These are phyloP conservation scores for Bremia lactucae DNA, from an alignment of 352 stramenopile genomes.

Conservation along the genomic window DNA sequence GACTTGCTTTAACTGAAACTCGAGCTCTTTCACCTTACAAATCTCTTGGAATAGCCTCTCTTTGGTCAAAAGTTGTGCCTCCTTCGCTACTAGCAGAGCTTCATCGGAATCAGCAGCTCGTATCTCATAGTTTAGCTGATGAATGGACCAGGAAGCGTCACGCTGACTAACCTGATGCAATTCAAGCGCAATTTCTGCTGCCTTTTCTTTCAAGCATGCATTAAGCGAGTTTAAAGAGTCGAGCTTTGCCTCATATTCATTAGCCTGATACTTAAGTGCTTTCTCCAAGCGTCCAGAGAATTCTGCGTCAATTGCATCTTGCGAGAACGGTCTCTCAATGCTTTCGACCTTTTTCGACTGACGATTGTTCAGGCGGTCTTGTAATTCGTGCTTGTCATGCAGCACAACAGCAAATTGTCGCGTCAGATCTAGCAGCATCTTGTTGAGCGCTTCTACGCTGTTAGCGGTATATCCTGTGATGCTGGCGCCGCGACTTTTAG, in stretches of 20 bases:
- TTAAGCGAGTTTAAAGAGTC: conserved; percentile 23
- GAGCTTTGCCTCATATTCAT: conserved; percentile 36
- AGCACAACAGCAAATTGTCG: conserved; percentile 59
- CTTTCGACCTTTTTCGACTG: conserved; percentile 16
- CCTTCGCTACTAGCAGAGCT: conserved; percentile 18
- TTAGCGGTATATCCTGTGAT: conserved; percentile 7
- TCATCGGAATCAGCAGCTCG: conserved; percentile 18
- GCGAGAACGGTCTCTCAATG: conserved; percentile 6
- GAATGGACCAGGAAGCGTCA: conserved; percentile 43
- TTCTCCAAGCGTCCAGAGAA: conserved; percentile 29
- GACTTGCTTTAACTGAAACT: conserved; percentile 15
- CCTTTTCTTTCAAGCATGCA: conserved; percentile 34
- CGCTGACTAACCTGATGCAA: conserved; percentile 52
- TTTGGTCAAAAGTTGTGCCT: conserved; percentile 11
- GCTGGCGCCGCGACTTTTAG: conserved; percentile 3
- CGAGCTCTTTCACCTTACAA: conserved; percentile 12
- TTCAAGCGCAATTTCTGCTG: conserved; percentile 30
- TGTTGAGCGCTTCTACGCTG: conserved; percentile 51
- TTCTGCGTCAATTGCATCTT: conserved; percentile 13
- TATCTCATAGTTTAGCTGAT: conserved; percentile 28
- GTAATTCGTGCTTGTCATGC: conserved; percentile 66
- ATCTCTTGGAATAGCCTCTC: conserved; percentile 25
- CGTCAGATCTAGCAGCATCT: conserved; percentile 50
- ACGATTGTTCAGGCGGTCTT: conserved; percentile 32
- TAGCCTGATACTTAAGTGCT: conserved; percentile 31